Base-by-base conservation (phyloP, 192 early-diverging fungal species). In the Obelidium mucronatum region DNA sequence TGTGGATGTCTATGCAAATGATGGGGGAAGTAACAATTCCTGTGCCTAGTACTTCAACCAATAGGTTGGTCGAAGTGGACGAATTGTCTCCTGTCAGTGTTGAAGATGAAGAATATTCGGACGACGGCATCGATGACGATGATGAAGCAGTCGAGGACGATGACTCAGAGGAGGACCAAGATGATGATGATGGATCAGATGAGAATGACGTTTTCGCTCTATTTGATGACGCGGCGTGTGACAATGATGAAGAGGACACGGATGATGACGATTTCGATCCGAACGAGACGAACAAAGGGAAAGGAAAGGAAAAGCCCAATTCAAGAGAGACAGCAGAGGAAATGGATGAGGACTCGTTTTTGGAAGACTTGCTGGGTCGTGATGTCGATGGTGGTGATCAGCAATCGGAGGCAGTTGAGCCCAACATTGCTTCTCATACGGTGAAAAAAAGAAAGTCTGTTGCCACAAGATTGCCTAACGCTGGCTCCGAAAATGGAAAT, bases 61-160 rank as follows among this genome's bases (percentile, higher is more conserved):
- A 36, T 19, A 22, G 26, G 2, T 17, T 72, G 15, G 13, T 72
- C 42, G 34, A 34, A 4, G 62, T 19, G 26, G 62, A 64, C 34
- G 42, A 31, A 35, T 13, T 26, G 24, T 42, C 30, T 17, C 22
- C 44, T 22, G 62, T 39, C 22, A 44, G 51, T 51, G 48, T 26
- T 42, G 26, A 72, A 13, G 69, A 55, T 2, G 69, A 17, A 8
- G 69, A 58, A 5, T 48, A 58, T 59, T 35, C n/a, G 31, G 56
- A 72, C 31, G 69, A 59, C 34, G 69, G 58, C 24, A 13, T 13
- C 31, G 69, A 72, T 1, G 69, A 72, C 15, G 69, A 72, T 58
- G 48, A 53, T 44, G 26, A 48, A 8, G 67, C n/a, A 11, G 13
- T 31, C n/a, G 69, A 58, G 19, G n/a, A n/a, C 22, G 67, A 69